phyloP scores from a whole-genome alignment of 257 asterid genomes.

The Verbascum thapsus region DNA sequence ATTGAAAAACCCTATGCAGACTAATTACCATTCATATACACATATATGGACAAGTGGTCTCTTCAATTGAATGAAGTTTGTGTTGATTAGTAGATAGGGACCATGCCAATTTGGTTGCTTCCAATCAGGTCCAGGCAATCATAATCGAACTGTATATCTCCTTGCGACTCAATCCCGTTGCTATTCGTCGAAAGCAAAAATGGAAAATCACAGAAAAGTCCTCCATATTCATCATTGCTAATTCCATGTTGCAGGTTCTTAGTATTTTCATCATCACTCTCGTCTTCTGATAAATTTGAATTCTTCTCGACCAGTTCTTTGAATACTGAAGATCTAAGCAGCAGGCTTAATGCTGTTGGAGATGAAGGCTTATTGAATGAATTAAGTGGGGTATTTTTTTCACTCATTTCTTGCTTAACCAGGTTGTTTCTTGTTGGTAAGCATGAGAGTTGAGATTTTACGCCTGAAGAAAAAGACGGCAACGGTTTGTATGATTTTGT shows the following conservation, averaged over 20 bases:
- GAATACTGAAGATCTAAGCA: slow-evolving; percentile 40
- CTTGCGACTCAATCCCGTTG: slow-evolving; percentile 44
- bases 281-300: slow-evolving; percentile 32
- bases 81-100: slow-evolving; percentile 21
- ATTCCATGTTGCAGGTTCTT: slow-evolving; percentile 23
- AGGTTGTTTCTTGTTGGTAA: slow-evolving; percentile 30
- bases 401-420: slow-evolving; percentile 31
- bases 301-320: slow-evolving; percentile 49
- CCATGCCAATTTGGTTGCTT: slow-evolving; percentile 29
- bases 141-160: slow-evolving; percentile 32
- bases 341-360: slow-evolving; percentile 41
- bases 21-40: slow-evolving; percentile 19
- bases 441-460: slow-evolving; percentile 26
- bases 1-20: not conserved
- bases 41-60: slow-evolving; percentile 21
- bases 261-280: slow-evolving; percentile 28
- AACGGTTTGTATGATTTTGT: not conserved
- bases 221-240: slow-evolving; percentile 12
- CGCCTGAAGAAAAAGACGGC: not conserved
- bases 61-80: slow-evolving; percentile 9
- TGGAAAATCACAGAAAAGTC: slow-evolving; percentile 24
- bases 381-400: slow-evolving; percentile 29
- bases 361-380: slow-evolving; percentile 32
- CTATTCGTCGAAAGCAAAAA: slow-evolving; percentile 21
- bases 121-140: slow-evolving; percentile 29